These are phyloP conservation scores for Starmerella apis DNA, from an alignment of 805 yeast genomes.

Conservation along the genomic window DNA sequence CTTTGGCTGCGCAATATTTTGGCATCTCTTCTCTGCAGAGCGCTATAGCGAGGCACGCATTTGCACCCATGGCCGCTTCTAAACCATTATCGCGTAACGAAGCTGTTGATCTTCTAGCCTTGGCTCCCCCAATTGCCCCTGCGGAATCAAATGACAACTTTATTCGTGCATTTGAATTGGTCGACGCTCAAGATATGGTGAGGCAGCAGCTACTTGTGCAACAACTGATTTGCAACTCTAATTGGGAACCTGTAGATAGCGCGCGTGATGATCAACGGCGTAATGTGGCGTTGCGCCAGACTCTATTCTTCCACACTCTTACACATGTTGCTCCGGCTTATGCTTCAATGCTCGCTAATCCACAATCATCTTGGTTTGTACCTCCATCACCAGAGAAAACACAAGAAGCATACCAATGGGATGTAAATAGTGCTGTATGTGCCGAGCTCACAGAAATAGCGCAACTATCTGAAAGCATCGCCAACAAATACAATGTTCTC, in stretches of 20 bases:
- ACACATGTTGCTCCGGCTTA: background rate
- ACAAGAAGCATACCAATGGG: conserved; percentile 8
- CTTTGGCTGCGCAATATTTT: conserved; percentile 3
- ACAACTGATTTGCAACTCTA: conserved; percentile 17
- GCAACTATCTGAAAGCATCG: conserved; percentile 6
- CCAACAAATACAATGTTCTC: conserved; percentile 11
- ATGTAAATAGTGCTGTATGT: background rate
- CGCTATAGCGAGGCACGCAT: conserved; percentile 3
- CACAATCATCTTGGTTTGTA: background rate
- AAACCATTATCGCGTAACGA: conserved; percentile 7
- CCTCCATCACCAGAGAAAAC: conserved; percentile 2
- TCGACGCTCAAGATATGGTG: conserved; percentile 10
- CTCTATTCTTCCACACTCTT: conserved; percentile 13
- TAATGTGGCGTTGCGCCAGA: conserved; percentile 1
- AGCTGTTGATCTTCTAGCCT: conserved; percentile 17
- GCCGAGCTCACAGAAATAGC: conserved; percentile 9
- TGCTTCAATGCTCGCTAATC: conserved; percentile 1
- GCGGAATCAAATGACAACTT: conserved; percentile 11
- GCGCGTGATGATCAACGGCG: background rate
- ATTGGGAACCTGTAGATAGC: conserved; percentile 14
- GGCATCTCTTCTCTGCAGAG: background rate
- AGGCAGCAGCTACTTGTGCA: conserved; percentile 16
- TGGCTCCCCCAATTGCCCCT: conserved; percentile 14
- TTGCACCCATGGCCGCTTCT: background rate
- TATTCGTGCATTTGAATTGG: conserved; percentile 13